These are phyloP conservation scores for Chlorencoelia australis DNA, from an alignment of 2,329 filamentous ascomycete species.

Conservation along the genomic window DNA sequence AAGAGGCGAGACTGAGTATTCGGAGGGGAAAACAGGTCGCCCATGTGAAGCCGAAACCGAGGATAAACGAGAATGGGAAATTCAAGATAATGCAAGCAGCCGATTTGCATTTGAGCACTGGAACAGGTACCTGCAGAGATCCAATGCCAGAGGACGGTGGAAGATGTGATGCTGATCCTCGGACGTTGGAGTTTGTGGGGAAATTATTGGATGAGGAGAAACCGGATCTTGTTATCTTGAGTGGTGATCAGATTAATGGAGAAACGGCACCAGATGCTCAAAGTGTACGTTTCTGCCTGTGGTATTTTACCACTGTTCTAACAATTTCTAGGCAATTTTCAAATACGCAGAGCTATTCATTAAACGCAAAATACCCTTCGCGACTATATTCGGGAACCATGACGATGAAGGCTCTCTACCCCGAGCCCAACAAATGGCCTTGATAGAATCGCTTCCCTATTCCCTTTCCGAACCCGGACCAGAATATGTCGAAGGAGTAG, in stretches of 20 bases:
- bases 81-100: constrained; percentile 97
- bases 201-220: constrained; percentile 83
- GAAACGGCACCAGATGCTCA: constrained; percentile 87
- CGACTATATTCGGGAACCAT: constrained; percentile 93
- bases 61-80: constrained; percentile 78
- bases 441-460: constrained; percentile 80
- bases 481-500: constrained; percentile 74
- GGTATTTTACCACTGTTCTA: not conserved
- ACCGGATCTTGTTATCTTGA: constrained; percentile 83
- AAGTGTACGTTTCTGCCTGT: constrained; percentile 44
- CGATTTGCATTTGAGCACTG: constrained; percentile 91
- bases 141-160: constrained; percentile 69
- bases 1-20: constrained; percentile 67
- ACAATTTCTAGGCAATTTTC: constrained; percentile 63
- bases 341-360: constrained; percentile 82
- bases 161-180: constrained; percentile 80
- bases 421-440: constrained; percentile 69
- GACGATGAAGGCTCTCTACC: constrained; percentile 77
- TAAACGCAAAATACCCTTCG: constrained; percentile 82
- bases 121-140: constrained; percentile 75
- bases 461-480: constrained; percentile 81
- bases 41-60: constrained; percentile 58
- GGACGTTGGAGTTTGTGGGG: constrained; percentile 82
- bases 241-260: constrained; percentile 91
- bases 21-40: constrained; percentile 59